phyloP scores from a whole-genome alignment of 2,329 filamentous ascomycete genomes.

The Domatiomyces catenatus region DNA sequence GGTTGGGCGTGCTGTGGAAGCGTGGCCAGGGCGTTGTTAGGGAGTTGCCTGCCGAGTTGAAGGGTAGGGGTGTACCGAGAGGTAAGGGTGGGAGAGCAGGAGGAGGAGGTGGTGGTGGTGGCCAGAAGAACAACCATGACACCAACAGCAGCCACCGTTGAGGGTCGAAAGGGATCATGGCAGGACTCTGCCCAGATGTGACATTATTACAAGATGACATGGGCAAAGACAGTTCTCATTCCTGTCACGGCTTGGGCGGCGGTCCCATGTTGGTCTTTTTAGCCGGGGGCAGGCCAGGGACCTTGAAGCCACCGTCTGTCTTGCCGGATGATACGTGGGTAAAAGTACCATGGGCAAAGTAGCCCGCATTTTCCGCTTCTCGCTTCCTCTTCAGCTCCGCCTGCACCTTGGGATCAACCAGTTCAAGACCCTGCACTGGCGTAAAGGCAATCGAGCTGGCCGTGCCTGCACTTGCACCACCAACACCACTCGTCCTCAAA shows the following conservation, averaged over 20 bases:
- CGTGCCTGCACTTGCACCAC: slow-evolving; percentile 52
- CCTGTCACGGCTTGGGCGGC: slow-evolving; percentile 20
- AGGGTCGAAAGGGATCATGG: not conserved
- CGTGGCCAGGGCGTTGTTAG: slow-evolving; percentile 36
- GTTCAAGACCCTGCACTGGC: slow-evolving; percentile 81
- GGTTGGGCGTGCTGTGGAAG: slow-evolving; percentile 52
- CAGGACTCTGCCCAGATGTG: not conserved
- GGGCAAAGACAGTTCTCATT: not conserved
- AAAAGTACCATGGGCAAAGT: slow-evolving; percentile 96
- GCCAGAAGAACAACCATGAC: not conserved
- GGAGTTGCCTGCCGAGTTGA: slow-evolving; percentile 33
- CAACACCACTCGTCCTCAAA: slow-evolving; percentile 67
- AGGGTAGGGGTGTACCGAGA: slow-evolving; percentile 24
- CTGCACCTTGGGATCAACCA: slow-evolving; percentile 83
- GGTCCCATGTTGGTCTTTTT: slow-evolving; percentile 54
- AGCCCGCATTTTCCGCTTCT: slow-evolving; percentile 86
- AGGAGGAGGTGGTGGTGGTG: slow-evolving; percentile 1
- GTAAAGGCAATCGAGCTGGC: slow-evolving; percentile 84
- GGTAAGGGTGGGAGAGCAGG: slow-evolving; percentile 17
- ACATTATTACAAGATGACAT: not conserved
- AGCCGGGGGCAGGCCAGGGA: slow-evolving; percentile 54
- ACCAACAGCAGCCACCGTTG: too few species aligned
- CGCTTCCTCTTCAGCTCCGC: slow-evolving; percentile 78
- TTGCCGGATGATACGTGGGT: slow-evolving; percentile 50
- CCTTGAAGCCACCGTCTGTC: slow-evolving; percentile 56